phyloP scores from a whole-genome alignment of 2,329 filamentous ascomycete genomes.

The Fusarium avenaceum region DNA sequence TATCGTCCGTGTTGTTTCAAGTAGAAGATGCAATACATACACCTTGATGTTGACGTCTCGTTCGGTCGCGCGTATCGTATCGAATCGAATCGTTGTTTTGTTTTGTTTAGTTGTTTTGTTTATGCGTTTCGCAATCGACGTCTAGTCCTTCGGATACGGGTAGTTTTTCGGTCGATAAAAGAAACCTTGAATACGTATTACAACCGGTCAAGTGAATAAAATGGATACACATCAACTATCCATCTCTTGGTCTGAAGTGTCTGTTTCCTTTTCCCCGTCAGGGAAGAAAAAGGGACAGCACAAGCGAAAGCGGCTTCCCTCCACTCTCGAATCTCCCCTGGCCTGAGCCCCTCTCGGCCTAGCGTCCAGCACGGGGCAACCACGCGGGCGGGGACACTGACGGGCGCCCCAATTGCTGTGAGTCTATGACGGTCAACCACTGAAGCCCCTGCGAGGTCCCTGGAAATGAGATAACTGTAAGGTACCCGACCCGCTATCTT shows the following conservation, averaged over 20 bases:
- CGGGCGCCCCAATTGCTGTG: slow-evolving; percentile 9
- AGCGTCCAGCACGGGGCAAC: slow-evolving; percentile 44
- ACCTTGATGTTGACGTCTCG: slow-evolving; percentile 11
- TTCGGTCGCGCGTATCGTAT: slow-evolving; percentile 19
- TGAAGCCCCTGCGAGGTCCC: slow-evolving; percentile 35
- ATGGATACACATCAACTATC: slow-evolving; percentile 21
- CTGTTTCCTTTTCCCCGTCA: slow-evolving; percentile 42
- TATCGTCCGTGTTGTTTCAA: not conserved
- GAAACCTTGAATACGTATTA: slow-evolving; percentile 3
- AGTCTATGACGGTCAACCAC: not conserved
- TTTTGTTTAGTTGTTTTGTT: slow-evolving; percentile 18
- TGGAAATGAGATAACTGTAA: slow-evolving; percentile 43
- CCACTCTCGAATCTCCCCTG: slow-evolving; percentile 28
- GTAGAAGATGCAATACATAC: slow-evolving; percentile 12
- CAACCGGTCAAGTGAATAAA: not conserved
- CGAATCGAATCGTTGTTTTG: not conserved
- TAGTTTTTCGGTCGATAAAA: not conserved
- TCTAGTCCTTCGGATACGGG: not conserved
- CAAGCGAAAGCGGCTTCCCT: slow-evolving; percentile 26
- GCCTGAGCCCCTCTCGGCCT: slow-evolving; percentile 38
- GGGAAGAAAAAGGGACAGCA: slow-evolving; percentile 40
- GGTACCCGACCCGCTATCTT: slow-evolving; percentile 33
- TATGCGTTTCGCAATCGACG: slow-evolving; percentile 24
- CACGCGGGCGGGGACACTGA: slow-evolving; percentile 28
- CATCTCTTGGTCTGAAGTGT: slow-evolving; percentile 1